Evolutionary conservation across 441 rosid genomes (phyloP), one percentile per base, ranked within the genome.

Genomic region (Corymbia citriodora): DNA sequence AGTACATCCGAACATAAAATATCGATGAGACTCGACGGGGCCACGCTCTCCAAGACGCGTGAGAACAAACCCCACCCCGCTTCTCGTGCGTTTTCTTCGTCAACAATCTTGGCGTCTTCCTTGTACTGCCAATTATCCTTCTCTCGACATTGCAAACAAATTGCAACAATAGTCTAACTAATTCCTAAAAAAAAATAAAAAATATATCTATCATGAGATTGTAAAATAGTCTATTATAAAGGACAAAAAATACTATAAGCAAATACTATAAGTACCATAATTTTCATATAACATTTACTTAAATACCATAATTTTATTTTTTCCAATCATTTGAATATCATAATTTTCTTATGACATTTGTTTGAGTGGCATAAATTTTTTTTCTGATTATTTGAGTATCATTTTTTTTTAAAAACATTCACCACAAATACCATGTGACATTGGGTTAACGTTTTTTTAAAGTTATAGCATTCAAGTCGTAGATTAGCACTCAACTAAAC

Each of bases 91-190:
- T 59, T 25, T 59, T 10, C 65, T 25, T 14, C 63, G 63, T 10
- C 14, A 59, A 59, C 14, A 59, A 59, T 10, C 14, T 59, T 10
- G 65, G 65, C 65, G n/a, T 0, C 65, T 25, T 10, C 65, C 25
- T 29, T 10, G n/a, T 25, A 13, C n/a, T 29, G n/a, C n/a, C 65
- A 25, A 59, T 4, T 55, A 55, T 23, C 6, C 63, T 57, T 23
- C n/a, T 59, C 65, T 29, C 25, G 11, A 59, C n/a, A 59, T 59
- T 14, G 25, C 65, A 25, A 1, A 1, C 14, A 59, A 59, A 59
- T 59, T 25, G 1, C 65, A 1, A 0, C 29, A 9, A 23, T 27
- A 2, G 1, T 57, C 61, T 0, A 19, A 57, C 27, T 55, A 55
- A 55, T 55, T 21, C 61, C 59, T 25, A 1, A 21, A 1, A 55